Evolutionary conservation across 495 filamentous ascomycete species (phyloP).

Genomic region (Umbilicaria muhlenbergii): DNA sequence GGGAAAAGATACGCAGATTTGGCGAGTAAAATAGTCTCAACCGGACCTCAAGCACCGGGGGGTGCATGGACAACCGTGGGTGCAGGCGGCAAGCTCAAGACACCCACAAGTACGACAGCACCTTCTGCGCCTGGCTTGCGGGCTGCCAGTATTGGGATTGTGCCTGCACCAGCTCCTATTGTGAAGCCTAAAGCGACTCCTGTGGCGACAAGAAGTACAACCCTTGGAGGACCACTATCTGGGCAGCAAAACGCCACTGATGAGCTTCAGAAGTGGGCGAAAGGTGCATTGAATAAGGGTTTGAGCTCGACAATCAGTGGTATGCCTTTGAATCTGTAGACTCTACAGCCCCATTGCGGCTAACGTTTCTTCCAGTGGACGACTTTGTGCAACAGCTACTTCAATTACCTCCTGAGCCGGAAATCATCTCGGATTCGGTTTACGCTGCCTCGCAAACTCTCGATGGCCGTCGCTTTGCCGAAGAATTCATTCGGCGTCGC

Average conservation of each 20-base stretch:
- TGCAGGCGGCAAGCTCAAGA: conserved; percentile 81
- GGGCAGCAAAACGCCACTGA: conserved; percentile 49
- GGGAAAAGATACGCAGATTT: conserved; percentile 94
- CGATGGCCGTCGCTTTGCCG: conserved; percentile 81
- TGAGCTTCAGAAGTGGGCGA: conserved; percentile 89
- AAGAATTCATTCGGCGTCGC: conserved; percentile 84
- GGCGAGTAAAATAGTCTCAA: conserved; percentile 56
- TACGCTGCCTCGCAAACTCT: conserved; percentile 74
- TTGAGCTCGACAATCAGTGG: conserved; percentile 45
- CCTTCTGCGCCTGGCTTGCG: conserved; percentile 32
- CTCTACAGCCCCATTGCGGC: not conserved
- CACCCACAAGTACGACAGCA: conserved; percentile 32
- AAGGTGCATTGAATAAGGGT: conserved; percentile 49
- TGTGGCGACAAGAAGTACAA: conserved; percentile 20
- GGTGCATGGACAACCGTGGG: conserved; percentile 93
- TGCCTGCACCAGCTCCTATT: conserved; percentile 23
- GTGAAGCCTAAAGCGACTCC: conserved; percentile 28
- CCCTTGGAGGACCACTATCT: conserved; percentile 18
- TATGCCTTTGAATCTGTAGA: conserved; percentile 15
- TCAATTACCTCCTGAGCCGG: conserved; percentile 55
- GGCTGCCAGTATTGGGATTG: conserved; percentile 32
- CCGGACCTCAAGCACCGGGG: conserved; percentile 20
- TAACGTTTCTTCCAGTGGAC: conserved; percentile 44
- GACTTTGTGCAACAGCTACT: conserved; percentile 62
- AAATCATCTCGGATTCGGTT: conserved; percentile 76